Conservation (phyloP, 495 filamentous ascomycete species). For the Podospora sp. region DNA sequence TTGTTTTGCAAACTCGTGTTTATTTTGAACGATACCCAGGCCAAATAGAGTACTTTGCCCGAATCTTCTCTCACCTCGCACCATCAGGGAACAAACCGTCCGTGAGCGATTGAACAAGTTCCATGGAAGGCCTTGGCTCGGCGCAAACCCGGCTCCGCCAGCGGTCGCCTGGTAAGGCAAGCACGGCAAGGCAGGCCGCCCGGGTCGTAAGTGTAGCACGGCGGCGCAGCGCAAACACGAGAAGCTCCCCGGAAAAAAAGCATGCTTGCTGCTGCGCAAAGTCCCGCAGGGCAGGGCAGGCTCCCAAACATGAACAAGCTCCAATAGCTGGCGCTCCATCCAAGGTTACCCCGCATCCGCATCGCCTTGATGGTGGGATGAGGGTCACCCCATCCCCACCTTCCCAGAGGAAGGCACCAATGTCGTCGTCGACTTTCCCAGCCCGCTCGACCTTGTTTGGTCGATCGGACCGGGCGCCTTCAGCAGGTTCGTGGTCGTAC, state of each 20-base stretch:
- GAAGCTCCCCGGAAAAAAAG: background rate
- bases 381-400: background rate
- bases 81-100: too few species aligned
- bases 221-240: background rate
- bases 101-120: too few species aligned
- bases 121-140: too few species aligned
- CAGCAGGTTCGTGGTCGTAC: background rate
- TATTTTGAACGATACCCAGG: background rate
- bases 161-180: background rate
- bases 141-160: background rate
- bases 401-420: background rate
- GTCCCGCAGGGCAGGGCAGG: background rate
- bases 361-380: background rate
- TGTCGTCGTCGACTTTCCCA: background rate
- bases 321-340: background rate
- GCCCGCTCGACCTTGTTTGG: background rate
- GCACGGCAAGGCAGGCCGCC: background rate
- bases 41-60: background rate
- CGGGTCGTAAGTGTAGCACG: background rate
- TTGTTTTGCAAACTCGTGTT: background rate
- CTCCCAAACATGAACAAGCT: background rate
- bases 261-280: background rate
- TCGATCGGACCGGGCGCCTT: background rate
- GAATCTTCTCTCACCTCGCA: too few species aligned
- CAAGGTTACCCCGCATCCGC: background rate